phyloP scores from a whole-genome alignment of 2,329 filamentous ascomycete species.

The Exophiala oligosperma region DNA sequence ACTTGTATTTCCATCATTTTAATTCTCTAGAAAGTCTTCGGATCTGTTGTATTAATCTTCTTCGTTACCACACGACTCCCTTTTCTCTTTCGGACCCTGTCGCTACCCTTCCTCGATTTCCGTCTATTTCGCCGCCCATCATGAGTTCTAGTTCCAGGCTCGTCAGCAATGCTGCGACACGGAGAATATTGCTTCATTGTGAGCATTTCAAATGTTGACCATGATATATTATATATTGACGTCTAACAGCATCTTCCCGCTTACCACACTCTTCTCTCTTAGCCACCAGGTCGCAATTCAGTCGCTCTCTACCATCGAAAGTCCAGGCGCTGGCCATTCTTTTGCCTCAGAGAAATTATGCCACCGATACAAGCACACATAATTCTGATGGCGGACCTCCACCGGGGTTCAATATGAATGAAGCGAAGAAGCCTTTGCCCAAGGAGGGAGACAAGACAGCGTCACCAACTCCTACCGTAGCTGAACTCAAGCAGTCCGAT shows the following conservation, averaged over 20 bases:
- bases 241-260: slow-evolving; percentile 18
- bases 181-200: slow-evolving; percentile 27
- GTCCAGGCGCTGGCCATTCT: slow-evolving; percentile 60
- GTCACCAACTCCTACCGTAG: slow-evolving; percentile 21
- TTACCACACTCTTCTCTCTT: slow-evolving; percentile 16
- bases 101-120: slow-evolving; percentile 4
- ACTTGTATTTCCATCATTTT: slow-evolving; percentile 15
- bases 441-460: slow-evolving; percentile 49
- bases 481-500: slow-evolving; percentile 26
- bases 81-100: slow-evolving; percentile 1
- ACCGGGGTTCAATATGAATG: slow-evolving; percentile 85
- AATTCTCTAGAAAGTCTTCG: not conserved
- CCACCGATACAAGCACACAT: slow-evolving; percentile 58
- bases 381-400: slow-evolving; percentile 64
- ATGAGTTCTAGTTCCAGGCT: slow-evolving; percentile 31
- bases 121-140: slow-evolving; percentile 3
- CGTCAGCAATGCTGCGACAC: slow-evolving; percentile 28
- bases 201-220: not conserved
- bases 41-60: slow-evolving; percentile 11
- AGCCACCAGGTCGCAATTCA: slow-evolving; percentile 15
- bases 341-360: slow-evolving; percentile 53
- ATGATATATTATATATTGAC: slow-evolving; percentile 10
- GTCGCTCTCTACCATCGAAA: slow-evolving; percentile 36
- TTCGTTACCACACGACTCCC: not conserved
- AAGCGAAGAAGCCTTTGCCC: slow-evolving; percentile 80